A percentile compares a stretch with the other conserved stretches of the same genome.
Evolutionary conservation across 140 eudicot genomes (phyloP).

Genomic region (Cichorium intybus): DNA sequence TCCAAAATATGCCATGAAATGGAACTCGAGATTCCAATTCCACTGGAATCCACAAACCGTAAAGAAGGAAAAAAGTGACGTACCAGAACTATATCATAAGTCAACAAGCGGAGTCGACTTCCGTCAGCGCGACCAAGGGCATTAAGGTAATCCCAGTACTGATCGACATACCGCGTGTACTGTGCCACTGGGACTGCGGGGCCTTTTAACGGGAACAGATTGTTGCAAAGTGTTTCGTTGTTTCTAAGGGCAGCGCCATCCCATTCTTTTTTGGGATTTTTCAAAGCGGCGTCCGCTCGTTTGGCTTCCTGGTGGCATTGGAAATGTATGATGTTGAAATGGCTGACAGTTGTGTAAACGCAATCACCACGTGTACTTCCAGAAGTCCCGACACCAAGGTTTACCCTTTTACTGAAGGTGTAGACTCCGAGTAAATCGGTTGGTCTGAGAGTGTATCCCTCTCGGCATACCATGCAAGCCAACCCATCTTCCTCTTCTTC

Average conservation of each 20-base stretch:
- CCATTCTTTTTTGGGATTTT: constrained; percentile 94
- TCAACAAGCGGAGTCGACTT: constrained; percentile 85
- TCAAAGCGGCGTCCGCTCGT: constrained; percentile 94
- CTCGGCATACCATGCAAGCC: constrained; percentile 99
- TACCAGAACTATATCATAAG: constrained; percentile 97
- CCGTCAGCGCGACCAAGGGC: constrained; percentile 99
- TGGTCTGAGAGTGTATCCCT: constrained; percentile 90
- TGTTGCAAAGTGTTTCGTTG: constrained; percentile 93
- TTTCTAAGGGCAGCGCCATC: constrained; percentile 98
- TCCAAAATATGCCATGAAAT: too few relatives aligned
- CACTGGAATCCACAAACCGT: too few relatives aligned
- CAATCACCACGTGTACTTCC: constrained; percentile 95
- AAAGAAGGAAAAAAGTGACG: background rate
- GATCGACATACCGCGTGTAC: constrained; percentile 86
- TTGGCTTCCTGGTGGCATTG: constrained; percentile 99
- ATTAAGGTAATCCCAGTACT: constrained; percentile 95
- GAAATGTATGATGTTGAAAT: constrained; percentile 94
- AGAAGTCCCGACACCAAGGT: constrained; percentile 83
- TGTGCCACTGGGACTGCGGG: constrained; percentile 82
- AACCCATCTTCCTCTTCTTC: constrained; percentile 98
- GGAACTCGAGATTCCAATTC: too few relatives aligned
- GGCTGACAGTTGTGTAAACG: constrained; percentile 95
- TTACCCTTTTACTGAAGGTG: constrained; percentile 93
- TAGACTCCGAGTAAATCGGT: constrained; percentile 83
- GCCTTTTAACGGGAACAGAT: constrained; percentile 80